Conservation (phyloP, 2,329 filamentous ascomycete genomes). For the Elsinoe necatrix region DNA sequence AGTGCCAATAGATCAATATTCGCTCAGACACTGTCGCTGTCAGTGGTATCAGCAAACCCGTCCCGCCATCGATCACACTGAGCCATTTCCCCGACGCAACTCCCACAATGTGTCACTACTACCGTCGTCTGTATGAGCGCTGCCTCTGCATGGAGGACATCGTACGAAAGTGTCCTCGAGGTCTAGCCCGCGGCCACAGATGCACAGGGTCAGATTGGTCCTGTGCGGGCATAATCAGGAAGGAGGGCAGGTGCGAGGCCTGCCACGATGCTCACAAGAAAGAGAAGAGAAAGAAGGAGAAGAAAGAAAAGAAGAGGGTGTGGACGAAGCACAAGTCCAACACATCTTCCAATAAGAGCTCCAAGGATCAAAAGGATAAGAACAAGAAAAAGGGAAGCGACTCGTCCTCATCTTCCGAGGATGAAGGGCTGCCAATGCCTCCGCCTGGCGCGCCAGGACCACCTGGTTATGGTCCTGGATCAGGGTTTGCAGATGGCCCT, state of each 20-base stretch:
- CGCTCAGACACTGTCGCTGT: no score
- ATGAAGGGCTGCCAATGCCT: not conserved
- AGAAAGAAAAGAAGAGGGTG: not conserved
- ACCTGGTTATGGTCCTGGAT: not conserved
- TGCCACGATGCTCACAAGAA: not conserved
- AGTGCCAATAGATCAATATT: no score
- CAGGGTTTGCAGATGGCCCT: not conserved
- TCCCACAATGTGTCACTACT: not conserved
- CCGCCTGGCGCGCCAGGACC: not conserved
- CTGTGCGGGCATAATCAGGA: not conserved
- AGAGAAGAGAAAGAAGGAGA: not conserved
- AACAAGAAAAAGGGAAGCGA: conserved; percentile 2
- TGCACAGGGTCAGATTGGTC: not conserved
- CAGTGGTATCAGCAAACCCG: no score
- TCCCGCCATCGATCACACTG: not conserved
- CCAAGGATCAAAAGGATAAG: not conserved
- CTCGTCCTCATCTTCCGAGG: not conserved
- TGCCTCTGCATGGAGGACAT: not conserved
- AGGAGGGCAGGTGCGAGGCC: not conserved
- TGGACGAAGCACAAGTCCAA: not conserved
- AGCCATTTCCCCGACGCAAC: not conserved
- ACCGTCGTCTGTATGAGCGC: not conserved
- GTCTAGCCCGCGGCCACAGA: not conserved
- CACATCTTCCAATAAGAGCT: not conserved
- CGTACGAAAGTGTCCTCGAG: not conserved